Conservation (phyloP, 2,329 filamentous ascomycete species). For the Alternaria ventricosa region DNA sequence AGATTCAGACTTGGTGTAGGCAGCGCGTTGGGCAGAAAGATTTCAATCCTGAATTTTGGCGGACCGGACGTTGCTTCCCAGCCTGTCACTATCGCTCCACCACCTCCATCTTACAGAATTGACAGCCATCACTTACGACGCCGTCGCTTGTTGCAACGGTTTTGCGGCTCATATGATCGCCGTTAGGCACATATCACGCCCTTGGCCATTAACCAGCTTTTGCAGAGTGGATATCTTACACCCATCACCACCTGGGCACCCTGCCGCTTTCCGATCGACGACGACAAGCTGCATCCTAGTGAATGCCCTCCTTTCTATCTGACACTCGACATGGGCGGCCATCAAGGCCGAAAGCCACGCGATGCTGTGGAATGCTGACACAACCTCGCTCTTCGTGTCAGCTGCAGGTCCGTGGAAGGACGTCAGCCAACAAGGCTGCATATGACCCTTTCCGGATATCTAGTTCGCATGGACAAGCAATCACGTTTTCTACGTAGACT, state of each 20-base stretch:
- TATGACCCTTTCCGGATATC: conserved; percentile 7
- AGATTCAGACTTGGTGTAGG: neutral
- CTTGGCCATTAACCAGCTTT: conserved; percentile 15
- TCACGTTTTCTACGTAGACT: conserved; percentile 20
- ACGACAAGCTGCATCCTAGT: neutral
- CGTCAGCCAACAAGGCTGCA: conserved; percentile 14
- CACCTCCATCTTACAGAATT: neutral
- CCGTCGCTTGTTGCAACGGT: neutral
- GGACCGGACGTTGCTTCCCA: neutral
- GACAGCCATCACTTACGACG: neutral
- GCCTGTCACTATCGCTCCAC: neutral
- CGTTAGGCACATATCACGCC: neutral
- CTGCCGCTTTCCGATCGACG: neutral
- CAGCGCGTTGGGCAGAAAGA: neutral
- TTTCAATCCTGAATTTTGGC: neutral
- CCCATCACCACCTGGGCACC: neutral
- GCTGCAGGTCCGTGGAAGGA: conserved; percentile 30
- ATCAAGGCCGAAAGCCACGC: conserved; percentile 14
- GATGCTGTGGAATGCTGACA: conserved; percentile 16
- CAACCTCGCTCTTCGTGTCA: conserved; percentile 23
- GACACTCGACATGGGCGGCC: neutral
- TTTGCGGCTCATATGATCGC: conserved; percentile 18
- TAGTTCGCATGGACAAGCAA: conserved; percentile 27
- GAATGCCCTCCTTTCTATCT: neutral
- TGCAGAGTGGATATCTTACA: conserved; percentile 6